Base-by-base conservation (phyloP, 78 protist species). In the Protostelium mycophagum region DNA sequence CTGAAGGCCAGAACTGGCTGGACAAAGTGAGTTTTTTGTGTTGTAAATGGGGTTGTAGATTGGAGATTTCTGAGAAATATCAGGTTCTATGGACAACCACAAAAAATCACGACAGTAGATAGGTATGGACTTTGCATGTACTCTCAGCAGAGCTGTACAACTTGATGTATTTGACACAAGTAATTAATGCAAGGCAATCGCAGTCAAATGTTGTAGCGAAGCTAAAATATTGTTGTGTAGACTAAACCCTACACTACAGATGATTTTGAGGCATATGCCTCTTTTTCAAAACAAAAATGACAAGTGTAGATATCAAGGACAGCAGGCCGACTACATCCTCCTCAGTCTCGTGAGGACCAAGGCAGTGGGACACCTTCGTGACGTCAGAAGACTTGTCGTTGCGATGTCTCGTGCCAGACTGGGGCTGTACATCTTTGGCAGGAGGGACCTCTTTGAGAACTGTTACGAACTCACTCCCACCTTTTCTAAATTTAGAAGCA, bases 351-450 rank as follows among this genome's bases (percentile, higher is more conserved):
- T 98, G 34, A 95, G 99, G 85, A 98, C 99, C 0, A 37, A 87
- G 86, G 1, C 34, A 1, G 93, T 89, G 35, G 99, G 99, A 1
- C 98, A 97, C 36, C n/a, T 97, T 92, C 93, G 99, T 34, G 99
- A 97, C 87, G 92, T 94, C 9, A 86, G 95, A 37, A 88, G 96
- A 36, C 83, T 96, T n/a, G 91, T 96, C 0, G 99, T 98, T 25
- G 98, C 99, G 34, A 36, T 98, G 91, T 97, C 99, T 29, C 97
- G 99, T 37, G 98, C 99, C 16, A 87, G 99, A 31, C 95, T 98
- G 16, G 99, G 99, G 28, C 93, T 98, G 37, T 97, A 96, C 29
- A 95, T 98, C 34, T 97, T 98, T 88, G 91, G 98, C 37, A 88
- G 96, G 31, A 34, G 35, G 89, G 35, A 63, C 16, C 94, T 98